Evolutionary conservation across 257 asterid genomes (phyloP).

Genomic region (Solanum ahanhuiri): DNA sequence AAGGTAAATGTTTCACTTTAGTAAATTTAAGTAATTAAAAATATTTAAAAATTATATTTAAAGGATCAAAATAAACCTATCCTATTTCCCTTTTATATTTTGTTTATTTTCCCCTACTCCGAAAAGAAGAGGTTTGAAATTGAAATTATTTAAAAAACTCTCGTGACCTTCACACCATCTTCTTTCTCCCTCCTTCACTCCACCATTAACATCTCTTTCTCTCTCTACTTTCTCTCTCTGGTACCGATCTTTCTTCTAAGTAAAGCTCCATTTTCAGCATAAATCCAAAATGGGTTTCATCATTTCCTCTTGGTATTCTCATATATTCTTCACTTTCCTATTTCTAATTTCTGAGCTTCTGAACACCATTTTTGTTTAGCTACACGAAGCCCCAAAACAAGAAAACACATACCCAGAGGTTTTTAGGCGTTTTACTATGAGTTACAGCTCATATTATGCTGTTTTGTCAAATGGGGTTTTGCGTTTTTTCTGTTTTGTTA

Average conservation of each 20-base stretch:
- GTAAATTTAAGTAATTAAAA: no score
- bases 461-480: background rate
- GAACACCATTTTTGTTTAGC: background rate
- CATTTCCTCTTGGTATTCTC: background rate
- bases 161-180: slow-evolving; percentile 49
- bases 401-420: background rate
- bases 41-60: background rate
- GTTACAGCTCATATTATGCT: background rate
- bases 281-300: background rate
- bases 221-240: slow-evolving; percentile 20
- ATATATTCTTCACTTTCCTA: background rate
- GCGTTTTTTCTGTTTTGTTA: background rate
- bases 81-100: background rate
- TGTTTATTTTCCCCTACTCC: background rate
- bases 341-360: background rate
- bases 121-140: background rate
- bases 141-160: slow-evolving; percentile 34
- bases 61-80: background rate
- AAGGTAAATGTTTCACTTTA: background rate
- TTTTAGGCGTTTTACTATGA: background rate
- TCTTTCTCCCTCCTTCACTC: slow-evolving; percentile 61
- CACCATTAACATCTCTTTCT: background rate
- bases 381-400: background rate
- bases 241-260: slow-evolving; percentile 6
- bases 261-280: background rate